These are phyloP conservation scores for Flaveria robusta DNA, from an alignment of 129 eudicot genomes.

Conservation along the genomic window DNA sequence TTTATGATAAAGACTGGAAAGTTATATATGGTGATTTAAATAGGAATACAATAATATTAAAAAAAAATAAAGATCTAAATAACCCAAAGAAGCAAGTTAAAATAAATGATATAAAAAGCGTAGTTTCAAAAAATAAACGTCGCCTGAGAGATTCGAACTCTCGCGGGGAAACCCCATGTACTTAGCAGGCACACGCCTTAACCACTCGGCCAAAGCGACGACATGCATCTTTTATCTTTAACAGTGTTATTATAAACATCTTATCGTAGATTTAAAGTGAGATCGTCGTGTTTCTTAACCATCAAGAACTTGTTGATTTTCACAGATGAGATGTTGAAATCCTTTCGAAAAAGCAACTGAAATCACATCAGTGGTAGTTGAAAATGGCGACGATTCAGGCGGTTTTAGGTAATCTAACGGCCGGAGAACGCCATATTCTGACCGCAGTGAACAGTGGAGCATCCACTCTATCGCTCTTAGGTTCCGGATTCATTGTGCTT, in stretches of 20 bases:
- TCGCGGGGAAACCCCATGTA: conserved; percentile 90
- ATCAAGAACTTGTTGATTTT: conserved; percentile 12
- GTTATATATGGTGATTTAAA: too few relatives aligned
- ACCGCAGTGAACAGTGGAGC: conserved; percentile 79
- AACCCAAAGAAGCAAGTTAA: too few relatives aligned
- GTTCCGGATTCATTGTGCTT: conserved; percentile 82
- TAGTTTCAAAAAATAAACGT: conserved; percentile 14
- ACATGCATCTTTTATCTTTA: too few relatives aligned
- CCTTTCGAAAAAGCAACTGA: conserved; percentile 1
- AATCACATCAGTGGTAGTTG: neutral
- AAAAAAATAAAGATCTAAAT: too few relatives aligned
- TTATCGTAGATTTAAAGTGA: neutral
- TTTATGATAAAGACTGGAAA: too few relatives aligned
- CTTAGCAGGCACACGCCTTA: conserved; percentile 94
- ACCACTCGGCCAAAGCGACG: conserved; percentile 78
- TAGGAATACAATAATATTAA: too few relatives aligned
- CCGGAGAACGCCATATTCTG: conserved; percentile 62
- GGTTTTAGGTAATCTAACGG: conserved; percentile 66
- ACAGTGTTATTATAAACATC: too few relatives aligned
- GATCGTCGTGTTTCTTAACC: conserved; percentile 17
- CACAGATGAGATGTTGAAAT: conserved; percentile 17
- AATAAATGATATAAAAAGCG: too few relatives aligned
- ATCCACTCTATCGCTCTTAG: conserved; percentile 78
- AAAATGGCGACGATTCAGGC: conserved; percentile 71
- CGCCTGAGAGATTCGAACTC: conserved; percentile 97